Evolutionary conservation across 441 rosid genomes (phyloP), one percentile per base, ranked within the genome.

Genomic region (Populus hybrid): DNA sequence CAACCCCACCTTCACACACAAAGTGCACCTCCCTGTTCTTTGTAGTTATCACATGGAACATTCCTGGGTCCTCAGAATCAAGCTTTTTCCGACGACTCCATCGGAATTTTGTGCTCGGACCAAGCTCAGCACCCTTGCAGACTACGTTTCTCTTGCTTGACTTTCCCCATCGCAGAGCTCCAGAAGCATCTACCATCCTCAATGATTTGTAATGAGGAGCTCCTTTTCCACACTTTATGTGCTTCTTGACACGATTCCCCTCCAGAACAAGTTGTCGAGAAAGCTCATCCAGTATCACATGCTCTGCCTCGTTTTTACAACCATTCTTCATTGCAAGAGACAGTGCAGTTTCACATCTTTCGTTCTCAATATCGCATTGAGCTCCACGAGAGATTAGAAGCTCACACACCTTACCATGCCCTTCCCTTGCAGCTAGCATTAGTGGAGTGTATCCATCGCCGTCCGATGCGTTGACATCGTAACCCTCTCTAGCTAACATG

Each of bases 381-480:
- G 98, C 96, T 0, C 98, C 99, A 0, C 35, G 57, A 1, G 90
- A 81, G 67, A 96, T 88, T 75, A 96, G 78, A 46, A 90, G 90
- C 79, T 86, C 84, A 18, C 98, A 90, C 80, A 89, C 81, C 61
- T 79, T 75, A 12, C 89, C 87, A 61, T 90, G 94, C 40, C 95
- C 98, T 84, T 87, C 93, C 67, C 78, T 92, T 36, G 98, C 99
- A 6, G 98, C 98, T 78, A 96, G 87, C 98, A 96, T 96, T 35
- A 96, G 87, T 0, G 99, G 98, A 70, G 98, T 92, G 85, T 92
- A 88, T 36, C 94, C 96, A n/a, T 92, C 90, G 21, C 85, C 87
- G 35, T 94, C 92, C 0, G 82, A 82, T n/a, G 88, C 79, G 73
- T 94, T 95, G 24, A 90, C 89, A 81, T 88, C 90, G 69, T 89